Evolutionary conservation across 768 basidiomycete species (phyloP), one percentile per base, ranked within the genome.

Genomic region (Amanita subjunquillea): DNA sequence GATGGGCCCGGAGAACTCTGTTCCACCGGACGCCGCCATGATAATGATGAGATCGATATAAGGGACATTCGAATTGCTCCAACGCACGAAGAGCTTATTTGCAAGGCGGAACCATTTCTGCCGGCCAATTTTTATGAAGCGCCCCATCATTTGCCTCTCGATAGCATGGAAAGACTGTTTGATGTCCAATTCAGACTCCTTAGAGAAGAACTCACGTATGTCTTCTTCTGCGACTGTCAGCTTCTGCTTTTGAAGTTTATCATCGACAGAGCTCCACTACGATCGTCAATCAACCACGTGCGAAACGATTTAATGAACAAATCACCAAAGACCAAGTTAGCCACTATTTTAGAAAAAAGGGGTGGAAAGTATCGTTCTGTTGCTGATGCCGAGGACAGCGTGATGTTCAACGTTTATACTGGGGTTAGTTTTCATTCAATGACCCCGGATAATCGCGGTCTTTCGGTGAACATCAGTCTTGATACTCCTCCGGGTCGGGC

Each of bases 181-280:
- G 88, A 91, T 53, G 76, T 83, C 3, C 85, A 90, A 57, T 90
- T 85, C 63, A 78, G 87, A 32, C 71, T 89, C 0, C 66, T 90
- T 34, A 71, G 87, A 36, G 87, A 88, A 56, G 87, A 90, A 52
- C 65, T 85, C 15, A 83, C 75, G 78, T 84, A 58, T 22, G 78
- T 61, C 6, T 32, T 22, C 52, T 10, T 50, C 40, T 51, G 23
- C 54, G 13, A 4, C 20, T n/a, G 2, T 2, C 3, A 42, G 42
- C 6, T 37, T 39, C n/a, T 17, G 5, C n/a, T 45, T 44, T 40
- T 27, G 34, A 56, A 34, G 41, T 8, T 23, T 39, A 25, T 32
- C 3, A 13, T 48, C 36, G 51, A 2, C 47, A 82, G 81, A 3
- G 79, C 81, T 0, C 73, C 80, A 0, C 60, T 83, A 27, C 70